phyloP scores from a whole-genome alignment of 306 rosid species.

The Prunus mira region DNA sequence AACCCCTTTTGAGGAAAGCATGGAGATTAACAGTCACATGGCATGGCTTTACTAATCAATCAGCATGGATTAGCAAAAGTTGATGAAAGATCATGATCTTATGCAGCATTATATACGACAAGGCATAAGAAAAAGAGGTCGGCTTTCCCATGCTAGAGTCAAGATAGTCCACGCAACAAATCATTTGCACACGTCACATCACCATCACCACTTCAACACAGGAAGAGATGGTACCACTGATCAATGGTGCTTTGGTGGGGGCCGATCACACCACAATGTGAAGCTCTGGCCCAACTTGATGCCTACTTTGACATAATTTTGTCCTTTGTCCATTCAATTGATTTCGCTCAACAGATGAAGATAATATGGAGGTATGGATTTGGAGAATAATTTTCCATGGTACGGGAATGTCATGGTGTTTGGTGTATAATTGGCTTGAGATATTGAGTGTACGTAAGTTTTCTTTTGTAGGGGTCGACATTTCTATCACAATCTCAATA shows the following conservation, averaged over 20 bases:
- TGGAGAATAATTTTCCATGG: too few relatives aligned
- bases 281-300: conserved; percentile 3
- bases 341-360: not conserved
- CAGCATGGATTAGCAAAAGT: too few relatives aligned
- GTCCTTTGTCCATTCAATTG: not conserved
- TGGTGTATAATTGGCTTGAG: too few relatives aligned
- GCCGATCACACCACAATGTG: not conserved
- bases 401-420: too few relatives aligned
- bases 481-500: too few relatives aligned
- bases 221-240: conserved; percentile 14
- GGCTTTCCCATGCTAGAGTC: not conserved
- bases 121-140: conserved; percentile 6
- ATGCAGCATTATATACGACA: not conserved
- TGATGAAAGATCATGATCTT: too few relatives aligned
- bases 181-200: conserved; percentile 48
- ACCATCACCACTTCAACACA: conserved; percentile 32
- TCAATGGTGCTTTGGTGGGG: not conserved
- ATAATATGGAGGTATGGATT: too few relatives aligned
- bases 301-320: too few relatives aligned
- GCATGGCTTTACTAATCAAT: too few relatives aligned
- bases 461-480: too few relatives aligned
- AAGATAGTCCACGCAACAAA: conserved; percentile 37
- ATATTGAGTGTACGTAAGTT: too few relatives aligned
- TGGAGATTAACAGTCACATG: not conserved
- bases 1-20: not conserved